Evolutionary conservation across 23 red algal species (phyloP).

Genomic region (Cyanidioschyzon merolae): DNA sequence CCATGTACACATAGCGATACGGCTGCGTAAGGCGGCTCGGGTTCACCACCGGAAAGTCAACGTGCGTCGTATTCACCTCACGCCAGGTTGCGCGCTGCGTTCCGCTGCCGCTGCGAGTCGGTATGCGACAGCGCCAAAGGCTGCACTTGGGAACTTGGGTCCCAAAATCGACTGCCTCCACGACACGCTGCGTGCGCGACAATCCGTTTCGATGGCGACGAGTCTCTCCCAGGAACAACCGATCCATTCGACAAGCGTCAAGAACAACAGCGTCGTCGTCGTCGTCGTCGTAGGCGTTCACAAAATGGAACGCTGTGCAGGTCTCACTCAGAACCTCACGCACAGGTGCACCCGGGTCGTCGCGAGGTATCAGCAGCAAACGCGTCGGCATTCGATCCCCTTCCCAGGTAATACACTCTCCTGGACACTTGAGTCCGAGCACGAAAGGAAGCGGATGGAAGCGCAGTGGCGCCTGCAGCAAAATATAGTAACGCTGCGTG

Average conservation of each 20-base stretch:
- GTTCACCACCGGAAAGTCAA: slow-evolving; percentile 16
- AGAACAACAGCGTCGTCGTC: slow-evolving; percentile 15
- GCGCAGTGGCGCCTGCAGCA: slow-evolving; percentile 22
- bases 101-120: not conserved
- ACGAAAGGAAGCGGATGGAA: slow-evolving; percentile 25
- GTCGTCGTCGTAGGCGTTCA: slow-evolving; percentile 3
- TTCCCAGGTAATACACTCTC: slow-evolving; percentile 21
- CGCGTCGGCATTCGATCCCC: not conserved
- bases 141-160: not conserved
- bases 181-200: not conserved
- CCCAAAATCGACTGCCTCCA: not conserved
- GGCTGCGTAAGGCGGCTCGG: not conserved
- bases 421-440: slow-evolving; percentile 13
- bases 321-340: not conserved
- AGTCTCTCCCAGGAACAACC: not conserved
- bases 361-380: slow-evolving; percentile 5
- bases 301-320: not conserved
- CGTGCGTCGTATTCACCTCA: not conserved
- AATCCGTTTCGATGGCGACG: not conserved
- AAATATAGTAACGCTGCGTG: slow-evolving; percentile 23
- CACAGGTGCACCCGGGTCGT: not conserved
- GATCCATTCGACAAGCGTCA: slow-evolving; percentile 20
- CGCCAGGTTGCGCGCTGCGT: not conserved
- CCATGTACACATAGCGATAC: slow-evolving; percentile 10
- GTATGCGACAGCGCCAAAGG: slow-evolving; percentile 10